Evolutionary conservation across 768 basidiomycete species (phyloP), one percentile per base, ranked within the genome.

Genomic region (Hypsizygus marmoreus): DNA sequence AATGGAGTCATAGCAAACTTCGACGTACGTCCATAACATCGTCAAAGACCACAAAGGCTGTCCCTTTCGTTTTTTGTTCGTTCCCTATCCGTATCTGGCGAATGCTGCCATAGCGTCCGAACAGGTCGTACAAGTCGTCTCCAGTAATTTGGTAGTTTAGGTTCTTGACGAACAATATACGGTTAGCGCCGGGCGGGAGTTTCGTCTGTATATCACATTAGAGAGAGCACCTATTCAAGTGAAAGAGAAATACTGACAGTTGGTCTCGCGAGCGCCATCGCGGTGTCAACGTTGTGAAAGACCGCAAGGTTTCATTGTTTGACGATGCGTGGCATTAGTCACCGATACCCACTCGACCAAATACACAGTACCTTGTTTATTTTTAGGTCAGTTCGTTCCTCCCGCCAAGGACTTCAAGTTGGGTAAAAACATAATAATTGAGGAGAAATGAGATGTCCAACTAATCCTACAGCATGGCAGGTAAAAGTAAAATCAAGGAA

Each of bases 41-140:
- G 61, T 95, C 90, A 62, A 91, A 94, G 11, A 95, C 95, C 3
- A 98, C 91, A 61, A 95, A 99, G 1, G 95, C 95, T 7, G 95
- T 97, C 22, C 95, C 95, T 62, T 88, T 91, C 16, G 92, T 88
- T 72, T 97, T 97, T 47, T 82, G 74, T 61, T 93, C 90, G 53
- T 84, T 95, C 37, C 95, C 95, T 53, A 97, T 84, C 51, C 95
- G 82, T 52, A 99, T 86, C 68, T 99, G 95, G 39, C 95, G 85
- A 56, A 99, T 90, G 58, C 90, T 90, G 36, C 95, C 95, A 71
- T 98, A 99, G 53, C 93, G 90, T 44, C 94, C 95, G 58, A 99
- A 98, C 52, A 98, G 75, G 71, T 98, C 95, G 66, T 97, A 97
- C 56, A 97, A 67, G 67, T 97, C 94, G 50, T 93, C 89, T 42